These are phyloP conservation scores for Oldenlandia corymbosa DNA, from an alignment of 257 asterid species.

Conservation along the genomic window DNA sequence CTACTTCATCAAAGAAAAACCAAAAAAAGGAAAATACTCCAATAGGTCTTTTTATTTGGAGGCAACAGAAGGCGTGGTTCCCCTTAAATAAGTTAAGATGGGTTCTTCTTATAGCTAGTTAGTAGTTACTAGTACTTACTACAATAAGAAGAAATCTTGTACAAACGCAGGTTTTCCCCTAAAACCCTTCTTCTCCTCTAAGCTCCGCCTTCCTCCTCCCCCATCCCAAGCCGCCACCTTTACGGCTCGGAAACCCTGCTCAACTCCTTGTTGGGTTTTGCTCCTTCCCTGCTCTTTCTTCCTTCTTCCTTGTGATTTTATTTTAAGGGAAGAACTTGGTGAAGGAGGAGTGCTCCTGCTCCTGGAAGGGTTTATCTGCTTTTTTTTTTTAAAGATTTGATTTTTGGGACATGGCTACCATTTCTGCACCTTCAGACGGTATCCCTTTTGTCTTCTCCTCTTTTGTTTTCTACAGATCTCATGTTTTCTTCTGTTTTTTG, in stretches of 20 bases:
- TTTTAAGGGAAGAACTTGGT: neutral
- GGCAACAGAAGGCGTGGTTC: neutral
- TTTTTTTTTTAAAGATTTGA: neutral
- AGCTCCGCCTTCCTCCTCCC: neutral
- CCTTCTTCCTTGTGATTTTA: neutral
- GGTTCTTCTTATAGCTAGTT: no score
- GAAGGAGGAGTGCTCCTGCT: neutral
- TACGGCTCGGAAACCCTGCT: neutral
- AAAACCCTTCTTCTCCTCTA: neutral
- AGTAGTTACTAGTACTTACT: neutral
- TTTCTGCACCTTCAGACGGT: slow-evolving; percentile 32
- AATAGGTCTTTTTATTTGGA: neutral
- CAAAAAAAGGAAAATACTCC: no score
- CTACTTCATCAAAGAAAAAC: no score
- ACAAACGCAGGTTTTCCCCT: neutral
- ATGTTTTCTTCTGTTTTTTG: neutral
- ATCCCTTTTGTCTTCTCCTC: slow-evolving; percentile 19
- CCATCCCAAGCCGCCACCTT: neutral
- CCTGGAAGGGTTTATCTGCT: neutral
- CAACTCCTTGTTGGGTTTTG: neutral
- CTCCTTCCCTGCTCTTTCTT: no score
- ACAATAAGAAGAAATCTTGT: neutral
- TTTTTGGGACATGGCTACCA: slow-evolving; percentile 24
- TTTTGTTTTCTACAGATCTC: neutral
- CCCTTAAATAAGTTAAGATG: neutral